Evolutionary conservation across 345 rosid genomes (phyloP).

Genomic region (Dovyalis caffra): DNA sequence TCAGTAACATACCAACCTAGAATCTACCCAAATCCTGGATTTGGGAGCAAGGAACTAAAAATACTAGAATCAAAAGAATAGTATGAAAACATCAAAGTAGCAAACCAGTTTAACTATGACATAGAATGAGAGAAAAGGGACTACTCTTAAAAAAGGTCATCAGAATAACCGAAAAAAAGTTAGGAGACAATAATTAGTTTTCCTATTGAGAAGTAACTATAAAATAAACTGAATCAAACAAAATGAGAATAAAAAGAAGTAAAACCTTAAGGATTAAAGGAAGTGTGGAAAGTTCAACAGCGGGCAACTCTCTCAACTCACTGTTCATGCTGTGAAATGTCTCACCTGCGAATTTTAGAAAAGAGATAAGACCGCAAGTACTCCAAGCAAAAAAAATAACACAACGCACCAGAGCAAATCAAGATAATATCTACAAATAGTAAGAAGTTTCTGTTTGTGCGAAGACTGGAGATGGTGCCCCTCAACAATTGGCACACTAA

Average conservation of each 20-base stretch:
- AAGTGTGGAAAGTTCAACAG: conserved; percentile 87
- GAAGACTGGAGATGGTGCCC: neutral
- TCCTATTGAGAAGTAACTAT: neutral
- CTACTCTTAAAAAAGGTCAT: neutral
- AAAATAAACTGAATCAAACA: neutral
- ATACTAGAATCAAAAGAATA: neutral
- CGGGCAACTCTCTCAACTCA: conserved; percentile 90
- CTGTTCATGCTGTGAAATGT: conserved; percentile 75
- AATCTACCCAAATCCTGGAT: neutral
- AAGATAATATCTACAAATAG: neutral
- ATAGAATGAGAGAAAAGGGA: neutral
- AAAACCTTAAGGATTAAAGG: conserved; percentile 79
- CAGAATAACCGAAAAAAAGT: neutral
- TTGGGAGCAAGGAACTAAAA: neutral
- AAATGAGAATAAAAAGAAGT: conserved; percentile 8
- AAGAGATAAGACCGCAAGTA: neutral
- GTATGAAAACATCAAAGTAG: neutral
- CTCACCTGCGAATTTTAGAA: conserved; percentile 51
- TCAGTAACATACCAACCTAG: neutral
- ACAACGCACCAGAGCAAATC: neutral
- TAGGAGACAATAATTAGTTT: neutral
- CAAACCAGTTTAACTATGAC: neutral
- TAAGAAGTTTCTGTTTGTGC: neutral
- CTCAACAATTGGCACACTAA: neutral
- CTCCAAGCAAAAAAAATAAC: neutral